phyloP scores from a whole-genome alignment of 2,329 filamentous ascomycete species.

The Gnomoniopsis smithogilvyi region DNA sequence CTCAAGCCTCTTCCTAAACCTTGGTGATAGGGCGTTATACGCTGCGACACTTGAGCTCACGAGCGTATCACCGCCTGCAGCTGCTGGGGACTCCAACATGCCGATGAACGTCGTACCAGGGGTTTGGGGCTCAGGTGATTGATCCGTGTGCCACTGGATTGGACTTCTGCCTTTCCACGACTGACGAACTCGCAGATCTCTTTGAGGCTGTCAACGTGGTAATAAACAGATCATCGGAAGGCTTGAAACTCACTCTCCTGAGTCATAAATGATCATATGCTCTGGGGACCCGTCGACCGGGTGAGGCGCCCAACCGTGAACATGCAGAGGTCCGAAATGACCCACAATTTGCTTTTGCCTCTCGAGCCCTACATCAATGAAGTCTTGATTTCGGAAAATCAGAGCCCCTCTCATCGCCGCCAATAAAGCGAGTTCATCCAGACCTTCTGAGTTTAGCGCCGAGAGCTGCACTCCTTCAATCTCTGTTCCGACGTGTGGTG shows the following conservation, averaged over 20 bases:
- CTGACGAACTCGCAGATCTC: conserved; percentile 19
- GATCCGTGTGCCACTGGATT: conserved; percentile 25
- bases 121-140: conserved; percentile 22
- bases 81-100: conserved; percentile 23
- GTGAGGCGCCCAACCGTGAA: conserved; percentile 20
- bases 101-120: conserved; percentile 25
- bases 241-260: conserved; percentile 18
- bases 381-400: conserved; percentile 21
- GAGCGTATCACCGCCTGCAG: conserved; percentile 23
- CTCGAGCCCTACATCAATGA: conserved; percentile 23
- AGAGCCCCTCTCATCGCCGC: background rate
- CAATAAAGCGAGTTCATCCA: too few species aligned
- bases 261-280: conserved; percentile 24
- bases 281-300: conserved; percentile 20
- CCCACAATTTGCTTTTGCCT: conserved; percentile 22
- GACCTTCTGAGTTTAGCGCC: too few species aligned
- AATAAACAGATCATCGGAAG: background rate
- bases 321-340: conserved; percentile 22
- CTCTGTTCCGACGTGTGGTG: too few species aligned
- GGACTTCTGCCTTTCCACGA: conserved; percentile 23
- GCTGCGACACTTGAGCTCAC: conserved; percentile 22
- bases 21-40: conserved; percentile 55
- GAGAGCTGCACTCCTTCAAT: too few species aligned
- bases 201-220: background rate
- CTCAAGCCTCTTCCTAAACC: conserved; percentile 62